phyloP scores from a whole-genome alignment of 2,329 filamentous ascomycete genomes.

The Dactylella cylindrospora region DNA sequence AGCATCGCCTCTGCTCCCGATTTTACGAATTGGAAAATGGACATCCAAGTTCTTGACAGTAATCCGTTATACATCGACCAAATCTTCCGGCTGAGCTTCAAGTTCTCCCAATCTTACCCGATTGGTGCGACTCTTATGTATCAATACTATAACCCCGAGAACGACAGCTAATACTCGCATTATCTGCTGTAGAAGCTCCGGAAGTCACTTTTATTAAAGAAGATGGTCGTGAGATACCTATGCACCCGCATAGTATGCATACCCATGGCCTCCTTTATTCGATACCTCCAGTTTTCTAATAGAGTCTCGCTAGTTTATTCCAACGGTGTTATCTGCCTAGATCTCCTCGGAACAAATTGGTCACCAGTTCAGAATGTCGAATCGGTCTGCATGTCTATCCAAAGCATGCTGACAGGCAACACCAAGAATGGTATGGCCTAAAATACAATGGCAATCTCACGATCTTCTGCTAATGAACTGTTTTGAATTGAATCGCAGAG shows the following conservation, averaged over 20 bases:
- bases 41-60: slow-evolving; percentile 83
- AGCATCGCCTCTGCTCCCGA: slow-evolving; percentile 76
- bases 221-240: slow-evolving; percentile 69
- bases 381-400: slow-evolving; percentile 93
- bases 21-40: slow-evolving; percentile 86
- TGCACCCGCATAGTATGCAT: slow-evolving; percentile 74
- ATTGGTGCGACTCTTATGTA: slow-evolving; percentile 66
- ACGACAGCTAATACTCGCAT: slow-evolving; percentile 1
- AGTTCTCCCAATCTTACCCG: slow-evolving; percentile 79
- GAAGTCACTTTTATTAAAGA: slow-evolving; percentile 84
- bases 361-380: slow-evolving; percentile 96
- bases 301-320: slow-evolving; percentile 66
- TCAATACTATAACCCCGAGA: not conserved
- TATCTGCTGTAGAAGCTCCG: slow-evolving; percentile 69
- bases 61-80: slow-evolving; percentile 85
- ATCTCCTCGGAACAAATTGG: slow-evolving; percentile 84
- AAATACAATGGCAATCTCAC: not conserved
- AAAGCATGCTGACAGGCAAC: slow-evolving; percentile 97
- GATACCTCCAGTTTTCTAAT: slow-evolving; percentile 1
- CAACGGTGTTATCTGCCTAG: slow-evolving; percentile 97
- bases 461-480: no score
- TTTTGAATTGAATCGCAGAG: no score
- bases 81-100: slow-evolving; percentile 81
- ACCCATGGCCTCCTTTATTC: not conserved
- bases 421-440: slow-evolving; percentile 65